Base-by-base conservation (phyloP, 2,329 filamentous ascomycete genomes). In the Paecilomyces sp. region DNA sequence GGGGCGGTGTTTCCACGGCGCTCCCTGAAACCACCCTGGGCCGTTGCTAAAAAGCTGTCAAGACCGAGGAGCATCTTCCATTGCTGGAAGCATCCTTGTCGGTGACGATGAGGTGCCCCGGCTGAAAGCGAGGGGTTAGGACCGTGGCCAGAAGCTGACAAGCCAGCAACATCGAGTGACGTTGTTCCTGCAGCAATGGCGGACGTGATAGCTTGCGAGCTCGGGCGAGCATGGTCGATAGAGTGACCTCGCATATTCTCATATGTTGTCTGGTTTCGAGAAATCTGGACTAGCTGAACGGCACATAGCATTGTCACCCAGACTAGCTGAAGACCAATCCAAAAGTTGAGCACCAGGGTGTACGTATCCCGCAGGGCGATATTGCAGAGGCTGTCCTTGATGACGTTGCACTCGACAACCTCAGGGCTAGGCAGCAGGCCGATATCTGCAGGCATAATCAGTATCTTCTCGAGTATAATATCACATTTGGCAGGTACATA, bases 221-320 rank as follows among this genome's bases (percentile, higher is more conserved):
- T 77, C 58, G 78, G 79, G 63, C 80, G 77, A 47, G 80, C 81
- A 57, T 80, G 75, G 58, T 80, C 81, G 63, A 88, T 82, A 60
- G 86, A 83, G 62, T 92, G 83, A 56, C 91, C 89, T 63, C 88
- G 87, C 92, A 99, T 97, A 74, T 92, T 96, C 76, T 99, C 94
- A 75, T 90, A 97, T 0, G 94, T 99, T 1, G 94, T 99, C 80
- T 96, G 88, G 60, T 92, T 95, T 62, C 92, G 87, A 0, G 92
- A 89, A 57, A 99, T 88, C 72, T 99, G 94, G 56, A 97, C 83
- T 57, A 97, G 86, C 72, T 99, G 95, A 4, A 97, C 95, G 64
- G 92, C 89, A 61, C 97, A 83, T 34, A 99, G 86, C 92, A 99
- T 97, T n/a, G 89, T 88, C 2, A 97, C 91, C 94, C 94, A 99